phyloP scores from a whole-genome alignment of 2,329 filamentous ascomycete genomes.

The Monosporascus sp. region DNA sequence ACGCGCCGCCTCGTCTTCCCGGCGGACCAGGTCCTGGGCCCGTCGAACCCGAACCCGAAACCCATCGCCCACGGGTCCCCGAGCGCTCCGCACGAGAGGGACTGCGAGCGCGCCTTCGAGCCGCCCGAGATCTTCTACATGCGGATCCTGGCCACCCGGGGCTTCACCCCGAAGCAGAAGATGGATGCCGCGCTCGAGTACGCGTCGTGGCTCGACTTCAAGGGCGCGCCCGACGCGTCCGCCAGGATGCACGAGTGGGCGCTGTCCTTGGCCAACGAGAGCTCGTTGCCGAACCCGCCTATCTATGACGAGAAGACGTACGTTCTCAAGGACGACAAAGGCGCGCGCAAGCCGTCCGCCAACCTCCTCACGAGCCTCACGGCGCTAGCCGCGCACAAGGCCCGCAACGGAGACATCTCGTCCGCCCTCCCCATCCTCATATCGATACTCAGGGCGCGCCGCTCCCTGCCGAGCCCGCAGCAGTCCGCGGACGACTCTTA shows the following conservation, averaged over 20 bases:
- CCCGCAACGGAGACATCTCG: constrained; percentile 60
- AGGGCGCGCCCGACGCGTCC: constrained; percentile 59
- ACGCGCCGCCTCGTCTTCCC: constrained; percentile 64
- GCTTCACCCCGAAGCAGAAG: constrained; percentile 73
- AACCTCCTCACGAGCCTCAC: constrained; percentile 76
- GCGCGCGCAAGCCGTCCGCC: constrained; percentile 52
- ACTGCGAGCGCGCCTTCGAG: constrained; percentile 66
- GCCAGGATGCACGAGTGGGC: constrained; percentile 71
- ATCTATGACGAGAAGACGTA: constrained; percentile 57
- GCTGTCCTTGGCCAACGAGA: constrained; percentile 63
- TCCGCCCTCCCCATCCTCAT: constrained; percentile 78
- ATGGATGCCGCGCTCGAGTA: constrained; percentile 78
- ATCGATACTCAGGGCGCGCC: constrained; percentile 74
- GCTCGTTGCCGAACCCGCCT: constrained; percentile 27
- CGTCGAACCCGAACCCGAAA: constrained; percentile 75
- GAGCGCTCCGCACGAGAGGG: constrained; percentile 64
- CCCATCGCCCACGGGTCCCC: constrained; percentile 62
- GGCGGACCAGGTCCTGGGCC: constrained; percentile 68
- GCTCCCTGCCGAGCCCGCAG: constrained; percentile 41
- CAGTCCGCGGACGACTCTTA: not conserved
- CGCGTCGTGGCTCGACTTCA: constrained; percentile 80
- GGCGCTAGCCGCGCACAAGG: constrained; percentile 72
- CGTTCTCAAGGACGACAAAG: constrained; percentile 49
- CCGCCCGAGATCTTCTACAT: constrained; percentile 73
- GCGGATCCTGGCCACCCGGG: constrained; percentile 73